A percentile compares a stretch with the other conserved stretches of the same genome.
phyloP scores from a whole-genome alignment of 495 filamentous ascomycete genomes.

The Penicillium dipodomyicola region DNA sequence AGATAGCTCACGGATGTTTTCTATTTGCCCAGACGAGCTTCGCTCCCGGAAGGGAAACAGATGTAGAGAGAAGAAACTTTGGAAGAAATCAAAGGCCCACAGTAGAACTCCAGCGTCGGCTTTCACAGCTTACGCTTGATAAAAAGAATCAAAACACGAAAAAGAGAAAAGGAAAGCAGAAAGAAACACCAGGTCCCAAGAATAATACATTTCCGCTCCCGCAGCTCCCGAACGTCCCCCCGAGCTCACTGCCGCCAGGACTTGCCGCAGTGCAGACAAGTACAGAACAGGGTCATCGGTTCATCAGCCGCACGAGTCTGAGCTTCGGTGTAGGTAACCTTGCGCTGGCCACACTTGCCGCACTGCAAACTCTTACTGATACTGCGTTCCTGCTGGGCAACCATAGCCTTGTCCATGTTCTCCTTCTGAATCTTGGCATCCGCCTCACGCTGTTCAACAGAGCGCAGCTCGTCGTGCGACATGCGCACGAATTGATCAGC shows the following conservation, averaged over 20 bases:
- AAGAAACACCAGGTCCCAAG: constrained; percentile 18
- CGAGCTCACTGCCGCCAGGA: constrained; percentile 46
- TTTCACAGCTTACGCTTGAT: constrained; percentile 5
- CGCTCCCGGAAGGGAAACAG: not conserved
- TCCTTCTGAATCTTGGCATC: constrained; percentile 74
- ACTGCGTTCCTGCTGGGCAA: constrained; percentile 63
- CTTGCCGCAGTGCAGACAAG: constrained; percentile 52
- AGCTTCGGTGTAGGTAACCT: constrained; percentile 91
- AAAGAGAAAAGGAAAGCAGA: constrained; percentile 6
- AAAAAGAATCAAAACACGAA: constrained; percentile 9
- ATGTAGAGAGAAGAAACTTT: not conserved
- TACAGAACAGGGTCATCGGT: constrained; percentile 47
- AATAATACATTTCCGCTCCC: constrained; percentile 21
- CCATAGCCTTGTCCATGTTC: constrained; percentile 84
- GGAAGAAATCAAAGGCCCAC: not conserved
- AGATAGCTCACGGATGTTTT: not conserved
- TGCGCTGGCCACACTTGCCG: constrained; percentile 84
- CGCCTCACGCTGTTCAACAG: constrained; percentile 61
- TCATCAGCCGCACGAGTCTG: constrained; percentile 93
- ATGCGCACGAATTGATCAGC: constrained; percentile 72
- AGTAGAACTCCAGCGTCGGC: constrained; percentile 19
- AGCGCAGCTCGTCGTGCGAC: constrained; percentile 74
- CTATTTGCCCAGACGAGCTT: not conserved
- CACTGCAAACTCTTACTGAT: constrained; percentile 83
- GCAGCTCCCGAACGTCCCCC: not conserved